These are phyloP conservation scores for Suhomyces terraborum DNA, from an alignment of 1,139 yeast species.

Conservation along the genomic window DNA sequence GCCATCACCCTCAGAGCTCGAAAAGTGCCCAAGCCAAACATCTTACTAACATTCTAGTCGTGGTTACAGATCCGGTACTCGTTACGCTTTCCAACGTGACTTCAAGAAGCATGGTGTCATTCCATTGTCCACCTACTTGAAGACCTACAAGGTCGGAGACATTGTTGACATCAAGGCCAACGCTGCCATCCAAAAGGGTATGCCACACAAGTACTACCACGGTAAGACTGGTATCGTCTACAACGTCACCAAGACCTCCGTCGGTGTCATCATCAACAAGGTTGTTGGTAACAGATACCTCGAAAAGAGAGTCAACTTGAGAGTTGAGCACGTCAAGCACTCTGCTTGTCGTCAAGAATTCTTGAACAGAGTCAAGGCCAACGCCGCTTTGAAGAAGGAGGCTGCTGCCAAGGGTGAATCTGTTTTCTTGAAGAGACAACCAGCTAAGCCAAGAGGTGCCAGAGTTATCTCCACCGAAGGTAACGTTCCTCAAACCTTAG, in stretches of 20 bases:
- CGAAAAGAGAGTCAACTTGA: conserved; percentile 97
- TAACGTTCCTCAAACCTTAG: conserved; percentile 93
- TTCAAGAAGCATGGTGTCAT: conserved; percentile 97
- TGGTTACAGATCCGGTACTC: conserved; percentile 99
- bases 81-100: conserved; percentile 99
- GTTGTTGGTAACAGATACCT: conserved; percentile 98
- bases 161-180: conserved; percentile 99
- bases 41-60: conserved; percentile 54
- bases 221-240: conserved; percentile 99
- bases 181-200: conserved; percentile 99
- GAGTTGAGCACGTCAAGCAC: conserved; percentile 99
- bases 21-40: not conserved
- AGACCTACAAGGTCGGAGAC: conserved; percentile 98
- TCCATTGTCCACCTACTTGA: conserved; percentile 94
- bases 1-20: not conserved
- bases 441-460: conserved; percentile 95
- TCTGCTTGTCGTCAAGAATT: conserved; percentile 99
- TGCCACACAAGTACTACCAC: conserved; percentile 99
- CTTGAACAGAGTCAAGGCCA: conserved; percentile 95
- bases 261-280: conserved; percentile 98
- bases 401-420: conserved; percentile 94
- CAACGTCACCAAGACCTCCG: conserved; percentile 98
- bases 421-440: conserved; percentile 95
- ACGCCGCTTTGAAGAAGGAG: conserved; percentile 90
- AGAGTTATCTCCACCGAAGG: conserved; percentile 76